Evolutionary conservation across 148 eudicot genomes (phyloP).

Genomic region (Rhododendron vialii): DNA sequence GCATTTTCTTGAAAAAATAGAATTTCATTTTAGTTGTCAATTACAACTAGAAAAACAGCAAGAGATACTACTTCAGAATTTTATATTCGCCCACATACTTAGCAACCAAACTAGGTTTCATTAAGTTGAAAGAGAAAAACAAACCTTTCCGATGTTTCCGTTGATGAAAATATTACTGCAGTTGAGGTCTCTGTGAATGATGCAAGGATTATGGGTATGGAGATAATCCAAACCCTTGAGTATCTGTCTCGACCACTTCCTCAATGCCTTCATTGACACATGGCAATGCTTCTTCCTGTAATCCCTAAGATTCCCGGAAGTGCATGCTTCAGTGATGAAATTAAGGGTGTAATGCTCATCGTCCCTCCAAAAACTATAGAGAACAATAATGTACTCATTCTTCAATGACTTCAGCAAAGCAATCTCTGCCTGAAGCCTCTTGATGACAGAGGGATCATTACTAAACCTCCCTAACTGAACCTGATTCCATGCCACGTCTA

Average conservation of each 20-base stretch:
- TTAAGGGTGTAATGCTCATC: constrained; percentile 42
- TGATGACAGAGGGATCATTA: constrained; percentile 42
- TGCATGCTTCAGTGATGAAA: constrained; percentile 78
- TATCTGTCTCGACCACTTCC: constrained; percentile 86
- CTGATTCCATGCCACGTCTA: constrained; percentile 91
- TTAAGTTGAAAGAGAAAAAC: background rate
- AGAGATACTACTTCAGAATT: background rate
- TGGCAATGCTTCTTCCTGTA: constrained; percentile 69
- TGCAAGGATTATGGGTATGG: constrained; percentile 78
- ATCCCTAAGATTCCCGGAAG: constrained; percentile 79
- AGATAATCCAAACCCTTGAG: constrained; percentile 71
- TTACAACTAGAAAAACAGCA: background rate
- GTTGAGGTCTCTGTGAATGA: constrained; percentile 82
- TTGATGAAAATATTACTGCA: constrained; percentile 90
- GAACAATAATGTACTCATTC: constrained; percentile 46
- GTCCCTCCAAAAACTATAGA: constrained; percentile 70
- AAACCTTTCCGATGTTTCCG: constrained; percentile 80
- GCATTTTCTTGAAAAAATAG: background rate
- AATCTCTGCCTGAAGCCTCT: constrained; percentile 55
- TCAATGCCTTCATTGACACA: constrained; percentile 65
- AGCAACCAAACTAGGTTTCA: background rate
- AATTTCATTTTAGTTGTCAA: background rate
- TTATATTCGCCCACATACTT: background rate
- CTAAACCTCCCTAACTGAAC: constrained; percentile 54
- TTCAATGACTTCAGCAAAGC: constrained; percentile 51